Conservation (phyloP, 1,139 yeast species). For the Candida neerlandica region DNA sequence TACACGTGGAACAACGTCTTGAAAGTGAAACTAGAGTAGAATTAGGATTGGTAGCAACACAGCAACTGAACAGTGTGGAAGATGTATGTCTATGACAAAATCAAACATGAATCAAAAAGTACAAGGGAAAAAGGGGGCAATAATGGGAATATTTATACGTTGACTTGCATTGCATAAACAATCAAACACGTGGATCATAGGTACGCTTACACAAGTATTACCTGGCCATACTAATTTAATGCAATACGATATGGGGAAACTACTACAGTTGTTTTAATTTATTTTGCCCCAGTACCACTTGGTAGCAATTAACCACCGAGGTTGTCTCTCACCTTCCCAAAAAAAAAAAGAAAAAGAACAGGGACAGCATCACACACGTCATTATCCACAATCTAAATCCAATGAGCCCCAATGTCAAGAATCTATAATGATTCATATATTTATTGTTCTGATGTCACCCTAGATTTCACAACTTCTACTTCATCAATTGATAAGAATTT, state of each 20-base stretch:
- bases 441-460: slow-evolving; percentile 17
- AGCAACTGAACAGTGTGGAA: not conserved
- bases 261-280: not conserved
- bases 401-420: slow-evolving; percentile 20
- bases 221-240: too few species aligned
- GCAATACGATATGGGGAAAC: not conserved
- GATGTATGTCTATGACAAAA: not conserved
- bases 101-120: too few species aligned
- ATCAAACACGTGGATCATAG: not conserved
- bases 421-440: slow-evolving; percentile 24
- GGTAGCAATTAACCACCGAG: slow-evolving; percentile 3
- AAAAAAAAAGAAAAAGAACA: not conserved
- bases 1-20: too few species aligned
- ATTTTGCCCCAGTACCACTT: not conserved
- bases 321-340: not conserved
- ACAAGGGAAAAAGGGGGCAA: not conserved
- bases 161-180: not conserved
- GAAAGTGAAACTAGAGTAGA: not conserved
- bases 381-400: not conserved
- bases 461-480: slow-evolving; percentile 7
- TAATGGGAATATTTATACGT: not conserved
- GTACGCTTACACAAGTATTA: too few species aligned
- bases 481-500: slow-evolving; percentile 8
- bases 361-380: too few species aligned
- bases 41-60: not conserved